Percentiles rank a stretch among this genome's conserved stretches.
Conservation (phyloP, 169 alveolate species). For the Cryptosporidium canis region DNA sequence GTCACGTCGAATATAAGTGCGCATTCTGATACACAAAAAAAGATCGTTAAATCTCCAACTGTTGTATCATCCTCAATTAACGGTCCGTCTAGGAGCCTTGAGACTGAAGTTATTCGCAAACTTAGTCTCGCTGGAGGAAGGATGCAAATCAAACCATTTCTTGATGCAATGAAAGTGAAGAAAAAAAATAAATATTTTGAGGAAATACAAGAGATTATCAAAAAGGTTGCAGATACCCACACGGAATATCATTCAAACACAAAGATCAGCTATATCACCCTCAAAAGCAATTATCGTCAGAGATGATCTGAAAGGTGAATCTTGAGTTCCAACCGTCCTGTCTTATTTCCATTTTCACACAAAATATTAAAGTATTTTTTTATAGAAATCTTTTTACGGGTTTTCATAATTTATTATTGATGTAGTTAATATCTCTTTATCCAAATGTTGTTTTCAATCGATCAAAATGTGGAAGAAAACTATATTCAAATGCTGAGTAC, state of each 20-base stretch:
- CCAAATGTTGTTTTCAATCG: not conserved
- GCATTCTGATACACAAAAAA: not conserved
- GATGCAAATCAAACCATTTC: conserved; percentile 69
- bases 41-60: conserved; percentile 35
- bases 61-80: conserved; percentile 35
- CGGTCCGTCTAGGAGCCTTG: conserved; percentile 21
- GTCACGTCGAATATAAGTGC: not conserved
- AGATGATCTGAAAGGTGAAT: not conserved
- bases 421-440: not conserved
- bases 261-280: conserved; percentile 57
- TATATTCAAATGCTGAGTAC: not conserved
- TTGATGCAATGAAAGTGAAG: conserved; percentile 68
- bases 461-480: not conserved
- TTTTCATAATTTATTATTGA: not conserved
- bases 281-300: conserved; percentile 57
- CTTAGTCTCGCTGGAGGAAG: conserved; percentile 69
- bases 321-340: conserved; percentile 13
- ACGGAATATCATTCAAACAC: conserved; percentile 66
- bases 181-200: conserved; percentile 64
- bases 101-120: conserved; percentile 52
- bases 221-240: conserved; percentile 69
- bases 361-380: not conserved
- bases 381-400: not conserved
- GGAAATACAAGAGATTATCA: conserved; percentile 66
- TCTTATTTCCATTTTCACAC: conserved; percentile 34